Base-by-base conservation (phyloP, 2,329 filamentous ascomycete genomes). In the Aspergillus oerlinghausenensis region DNA sequence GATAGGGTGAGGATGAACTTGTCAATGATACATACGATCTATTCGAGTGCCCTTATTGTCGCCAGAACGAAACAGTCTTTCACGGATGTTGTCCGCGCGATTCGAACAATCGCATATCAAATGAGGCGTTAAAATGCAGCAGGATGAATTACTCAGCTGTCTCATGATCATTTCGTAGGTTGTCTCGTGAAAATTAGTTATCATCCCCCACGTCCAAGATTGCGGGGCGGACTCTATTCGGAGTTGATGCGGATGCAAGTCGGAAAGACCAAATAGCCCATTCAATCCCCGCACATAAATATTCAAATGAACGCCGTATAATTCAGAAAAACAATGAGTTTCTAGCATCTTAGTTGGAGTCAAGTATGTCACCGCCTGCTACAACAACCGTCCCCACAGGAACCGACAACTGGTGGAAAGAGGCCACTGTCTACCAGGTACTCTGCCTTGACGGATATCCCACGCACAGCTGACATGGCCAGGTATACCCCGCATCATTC, bases 401-500 rank as follows among this genome's bases (percentile, higher is more conserved):
- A 49, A 56, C 55, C 5, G 64, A 65, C 50, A 66, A 66, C 50
- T 74, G 71, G 71, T 74, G 71, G 71, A 72, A 74, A 57, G 69
- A 73, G 57, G 69, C 65, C 19, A 67, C 67, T 2, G 60, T 73
- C 38, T 74, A 74, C 51, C 68, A 72, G 55, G 61, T 64, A 32
- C 49, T 52, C 25, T 11, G 9, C 23, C n/a, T 23, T 14, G n/a
- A 3, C 40, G 0, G 5, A 26, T 49, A 4, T 5, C 3, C 14
- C 32, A 40, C 8, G 5, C 43, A 54, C 49, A 58, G 45, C n/a
- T 4, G 32, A 35, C 14, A 35, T 29, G 28, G 8, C n/a, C 4
- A 64, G 61, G 60, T 70, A 25, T 69, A 66, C 45, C 64, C 66
- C n/a, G 62, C 65, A 25, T 65, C 60, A 4, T 82, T 80, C 69